phyloP scores from a whole-genome alignment of 2,329 filamentous ascomycete species.

The Xylariaceae sp. region DNA sequence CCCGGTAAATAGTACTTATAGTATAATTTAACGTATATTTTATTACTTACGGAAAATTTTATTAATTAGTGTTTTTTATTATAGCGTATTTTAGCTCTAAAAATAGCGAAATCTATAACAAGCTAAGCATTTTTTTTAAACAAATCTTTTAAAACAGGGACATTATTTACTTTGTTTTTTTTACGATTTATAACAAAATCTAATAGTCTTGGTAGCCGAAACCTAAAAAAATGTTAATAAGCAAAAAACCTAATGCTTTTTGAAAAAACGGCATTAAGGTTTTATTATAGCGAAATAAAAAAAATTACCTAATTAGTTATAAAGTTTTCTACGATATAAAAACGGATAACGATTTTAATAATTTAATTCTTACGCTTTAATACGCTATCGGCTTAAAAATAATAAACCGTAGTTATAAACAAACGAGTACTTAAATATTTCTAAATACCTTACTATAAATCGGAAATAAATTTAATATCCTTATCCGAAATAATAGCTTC shows the following conservation, averaged over 20 bases:
- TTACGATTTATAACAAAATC: background rate
- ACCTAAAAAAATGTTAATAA: background rate
- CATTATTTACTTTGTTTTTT: background rate
- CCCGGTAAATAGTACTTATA: background rate
- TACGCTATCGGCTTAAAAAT: background rate
- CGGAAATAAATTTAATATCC: background rate
- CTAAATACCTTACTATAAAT: background rate
- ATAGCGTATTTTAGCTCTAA: background rate
- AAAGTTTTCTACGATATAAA: background rate
- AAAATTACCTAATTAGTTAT: background rate
- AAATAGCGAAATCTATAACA: background rate
- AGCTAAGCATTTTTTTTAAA: background rate
- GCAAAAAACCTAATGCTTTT: background rate
- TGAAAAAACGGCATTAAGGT: background rate
- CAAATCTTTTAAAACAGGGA: background rate
- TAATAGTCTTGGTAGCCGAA: background rate
- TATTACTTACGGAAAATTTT: background rate
- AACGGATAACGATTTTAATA: background rate
- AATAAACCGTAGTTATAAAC: background rate
- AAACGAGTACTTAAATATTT: background rate
- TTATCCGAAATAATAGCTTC: background rate
- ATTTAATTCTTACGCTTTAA: background rate
- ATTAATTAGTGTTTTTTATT: background rate
- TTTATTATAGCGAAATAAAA: background rate
- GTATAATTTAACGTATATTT: background rate